A percentile compares a stretch with the other conserved stretches of the same genome.
These are phyloP conservation scores for Ichthyophthirius multifiliis DNA, from an alignment of 169 alveolate genomes.

Conservation along the genomic window DNA sequence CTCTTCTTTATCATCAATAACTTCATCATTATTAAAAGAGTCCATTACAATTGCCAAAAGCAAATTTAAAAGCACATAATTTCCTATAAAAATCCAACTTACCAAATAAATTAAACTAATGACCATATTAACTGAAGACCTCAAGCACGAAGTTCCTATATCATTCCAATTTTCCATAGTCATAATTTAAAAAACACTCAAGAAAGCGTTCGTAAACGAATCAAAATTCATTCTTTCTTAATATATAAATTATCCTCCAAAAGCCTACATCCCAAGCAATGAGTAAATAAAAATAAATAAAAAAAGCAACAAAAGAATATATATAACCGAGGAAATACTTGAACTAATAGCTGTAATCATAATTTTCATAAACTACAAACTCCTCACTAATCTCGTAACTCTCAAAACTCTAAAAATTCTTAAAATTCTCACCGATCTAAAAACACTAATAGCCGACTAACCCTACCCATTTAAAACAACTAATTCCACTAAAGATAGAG, in stretches of 20 bases:
- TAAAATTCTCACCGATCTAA: constrained; percentile 80
- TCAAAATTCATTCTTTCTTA: constrained; percentile 47
- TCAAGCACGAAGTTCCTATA: constrained; percentile 44
- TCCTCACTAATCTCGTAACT: constrained; percentile 81
- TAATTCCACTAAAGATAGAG: constrained; percentile 52
- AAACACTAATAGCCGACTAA: constrained; percentile 58
- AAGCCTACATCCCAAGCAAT: constrained; percentile 73
- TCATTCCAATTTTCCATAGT: constrained; percentile 84
- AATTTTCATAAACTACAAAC: constrained; percentile 73
- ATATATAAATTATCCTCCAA: constrained; percentile 47
- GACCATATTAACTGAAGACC: constrained; percentile 34
- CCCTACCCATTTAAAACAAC: constrained; percentile 48
- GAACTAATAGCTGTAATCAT: constrained; percentile 26
- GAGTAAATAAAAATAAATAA: constrained; percentile 78
- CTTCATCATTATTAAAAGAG: constrained; percentile 60
- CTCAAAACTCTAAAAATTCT: constrained; percentile 86
- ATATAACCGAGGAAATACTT: constrained; percentile 60
- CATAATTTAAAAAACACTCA: constrained; percentile 66
- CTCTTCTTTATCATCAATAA: background rate
- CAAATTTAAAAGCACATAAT: constrained; percentile 78
- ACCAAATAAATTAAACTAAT: constrained; percentile 64
- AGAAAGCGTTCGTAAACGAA: constrained; percentile 58
- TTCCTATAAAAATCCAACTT: constrained; percentile 83
- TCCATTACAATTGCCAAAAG: constrained; percentile 79
- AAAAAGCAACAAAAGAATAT: constrained; percentile 58